A percentile compares a stretch with the other conserved stretches of the same genome.
These are phyloP conservation scores for Metschnikowia orientalis DNA, from an alignment of 805 yeast genomes.

Conservation along the genomic window DNA sequence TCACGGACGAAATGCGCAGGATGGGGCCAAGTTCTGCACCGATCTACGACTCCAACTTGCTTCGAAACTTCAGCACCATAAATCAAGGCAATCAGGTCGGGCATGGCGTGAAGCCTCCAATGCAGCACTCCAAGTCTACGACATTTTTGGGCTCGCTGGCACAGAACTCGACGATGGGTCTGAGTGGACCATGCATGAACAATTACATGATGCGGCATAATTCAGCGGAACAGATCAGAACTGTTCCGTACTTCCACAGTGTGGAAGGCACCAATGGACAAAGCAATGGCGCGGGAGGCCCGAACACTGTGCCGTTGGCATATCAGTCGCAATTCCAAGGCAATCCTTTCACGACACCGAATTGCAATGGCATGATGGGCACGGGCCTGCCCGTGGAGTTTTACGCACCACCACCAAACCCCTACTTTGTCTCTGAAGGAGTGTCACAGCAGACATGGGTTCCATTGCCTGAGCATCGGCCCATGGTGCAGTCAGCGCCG, in stretches of 20 bases:
- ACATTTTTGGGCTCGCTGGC: conserved; percentile 2
- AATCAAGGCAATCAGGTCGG: not conserved
- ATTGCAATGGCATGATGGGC: no score
- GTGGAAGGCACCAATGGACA: no score
- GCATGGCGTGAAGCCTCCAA: conserved; percentile 4
- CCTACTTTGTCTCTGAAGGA: no score
- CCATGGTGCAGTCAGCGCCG: conserved; percentile 20
- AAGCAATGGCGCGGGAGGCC: no score
- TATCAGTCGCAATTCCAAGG: no score
- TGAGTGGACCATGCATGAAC: not conserved
- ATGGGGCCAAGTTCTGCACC: conserved; percentile 36
- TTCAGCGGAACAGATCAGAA: conserved; percentile 6
- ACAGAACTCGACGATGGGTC: not conserved
- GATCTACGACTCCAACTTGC: conserved; percentile 25
- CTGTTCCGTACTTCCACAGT: no score
- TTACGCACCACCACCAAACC: no score
- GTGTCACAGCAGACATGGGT: conserved; percentile 5
- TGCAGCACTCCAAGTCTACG: conserved; percentile 7
- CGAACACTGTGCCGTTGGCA: no score
- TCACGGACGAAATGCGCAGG: conserved; percentile 2
- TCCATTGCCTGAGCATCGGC: conserved; percentile 5
- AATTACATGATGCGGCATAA: conserved; percentile 2
- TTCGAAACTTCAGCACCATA: conserved; percentile 4
- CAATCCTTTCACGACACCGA: no score
- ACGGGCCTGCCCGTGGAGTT: no score